Conservation (phyloP, 2,329 filamentous ascomycete genomes). For the Aurifilum marmelostoma region DNA sequence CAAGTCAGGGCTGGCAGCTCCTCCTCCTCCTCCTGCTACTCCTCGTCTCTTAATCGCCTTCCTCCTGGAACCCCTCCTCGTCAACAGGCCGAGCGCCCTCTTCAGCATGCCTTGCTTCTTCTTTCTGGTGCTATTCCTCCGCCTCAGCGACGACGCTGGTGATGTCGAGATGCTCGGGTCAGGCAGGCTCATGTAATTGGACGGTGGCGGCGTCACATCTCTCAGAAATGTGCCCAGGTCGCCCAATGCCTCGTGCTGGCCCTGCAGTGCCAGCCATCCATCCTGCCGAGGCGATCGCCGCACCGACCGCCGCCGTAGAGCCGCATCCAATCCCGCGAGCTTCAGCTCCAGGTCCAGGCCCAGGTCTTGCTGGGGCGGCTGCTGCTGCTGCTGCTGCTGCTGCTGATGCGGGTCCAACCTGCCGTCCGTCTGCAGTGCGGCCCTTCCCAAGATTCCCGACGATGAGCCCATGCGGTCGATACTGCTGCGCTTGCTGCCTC, state of each 20-base stretch:
- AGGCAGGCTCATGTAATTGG: conserved; percentile 54
- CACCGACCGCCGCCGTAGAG: conserved; percentile 4
- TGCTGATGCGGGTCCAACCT: neutral
- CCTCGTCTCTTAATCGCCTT: conserved; percentile 32
- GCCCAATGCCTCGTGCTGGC: conserved; percentile 34
- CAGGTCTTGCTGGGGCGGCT: neutral
- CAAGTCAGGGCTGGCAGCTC: conserved; percentile 10
- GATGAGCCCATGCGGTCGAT: conserved; percentile 12
- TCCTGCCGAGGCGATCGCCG: conserved; percentile 6
- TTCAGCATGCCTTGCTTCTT: conserved; percentile 45
- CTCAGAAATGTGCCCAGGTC: conserved; percentile 54
- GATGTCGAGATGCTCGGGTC: conserved; percentile 33
- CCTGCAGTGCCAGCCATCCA: conserved; percentile 11
- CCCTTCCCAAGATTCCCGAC: conserved; percentile 24
- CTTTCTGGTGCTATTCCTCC: conserved; percentile 25
- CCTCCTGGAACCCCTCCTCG: conserved; percentile 44
- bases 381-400: neutral
- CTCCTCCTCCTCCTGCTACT: no score
- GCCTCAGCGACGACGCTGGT: conserved; percentile 14
- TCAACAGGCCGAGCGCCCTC: conserved; percentile 39
- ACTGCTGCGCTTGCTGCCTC: conserved; percentile 8
- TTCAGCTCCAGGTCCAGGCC: neutral
- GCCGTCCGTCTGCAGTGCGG: conserved; percentile 27
- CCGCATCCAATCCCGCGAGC: conserved; percentile 9
- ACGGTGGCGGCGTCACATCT: conserved; percentile 51